These are phyloP conservation scores for Wickerhamiella nectarea DNA, from an alignment of 805 yeast genomes.

Conservation along the genomic window DNA sequence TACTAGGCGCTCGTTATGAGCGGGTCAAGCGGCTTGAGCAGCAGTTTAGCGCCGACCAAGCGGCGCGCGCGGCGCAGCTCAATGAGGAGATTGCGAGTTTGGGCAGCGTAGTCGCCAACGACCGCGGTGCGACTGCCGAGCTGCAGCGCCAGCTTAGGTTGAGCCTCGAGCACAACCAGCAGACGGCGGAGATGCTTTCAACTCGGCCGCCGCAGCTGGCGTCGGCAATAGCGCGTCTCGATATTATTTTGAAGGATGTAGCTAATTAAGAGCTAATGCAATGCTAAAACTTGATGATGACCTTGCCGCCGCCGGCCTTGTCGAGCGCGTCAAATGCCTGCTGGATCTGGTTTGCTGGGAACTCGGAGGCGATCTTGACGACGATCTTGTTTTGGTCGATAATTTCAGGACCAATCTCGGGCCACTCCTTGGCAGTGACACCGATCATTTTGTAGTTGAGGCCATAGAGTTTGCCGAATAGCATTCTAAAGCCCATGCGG, in stretches of 20 bases:
- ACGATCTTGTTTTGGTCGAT: slow-evolving; percentile 34
- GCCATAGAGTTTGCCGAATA: slow-evolving; percentile 23
- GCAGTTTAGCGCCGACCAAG: too few relatives aligned
- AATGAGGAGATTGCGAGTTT: too few relatives aligned
- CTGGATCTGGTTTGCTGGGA: slow-evolving; percentile 35
- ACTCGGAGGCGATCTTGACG: slow-evolving; percentile 42
- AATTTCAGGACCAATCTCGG: slow-evolving; percentile 32
- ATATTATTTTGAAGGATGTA: too few relatives aligned
- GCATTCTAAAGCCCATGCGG: slow-evolving; percentile 18
- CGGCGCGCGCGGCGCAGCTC: too few relatives aligned
- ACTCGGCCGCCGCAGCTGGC: not conserved
- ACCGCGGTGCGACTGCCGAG: too few relatives aligned
- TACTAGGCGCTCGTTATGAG: too few relatives aligned
- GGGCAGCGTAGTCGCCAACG: too few relatives aligned
- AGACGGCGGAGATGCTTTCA: not conserved
- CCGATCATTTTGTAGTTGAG: slow-evolving; percentile 20
- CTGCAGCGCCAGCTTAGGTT: too few relatives aligned
- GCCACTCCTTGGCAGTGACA: slow-evolving; percentile 23
- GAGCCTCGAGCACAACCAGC: too few relatives aligned
- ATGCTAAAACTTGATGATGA: slow-evolving; percentile 30
- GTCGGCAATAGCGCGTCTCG: too few relatives aligned
- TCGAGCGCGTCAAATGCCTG: slow-evolving; percentile 38
- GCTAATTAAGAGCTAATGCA: not conserved
- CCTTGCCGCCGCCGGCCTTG: slow-evolving; percentile 51
- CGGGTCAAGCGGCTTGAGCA: too few relatives aligned